A percentile compares a stretch with the other conserved stretches of the same genome.
Conservation (phyloP, 768 basidiomycete genomes). For the Hirschioporus abietinus region DNA sequence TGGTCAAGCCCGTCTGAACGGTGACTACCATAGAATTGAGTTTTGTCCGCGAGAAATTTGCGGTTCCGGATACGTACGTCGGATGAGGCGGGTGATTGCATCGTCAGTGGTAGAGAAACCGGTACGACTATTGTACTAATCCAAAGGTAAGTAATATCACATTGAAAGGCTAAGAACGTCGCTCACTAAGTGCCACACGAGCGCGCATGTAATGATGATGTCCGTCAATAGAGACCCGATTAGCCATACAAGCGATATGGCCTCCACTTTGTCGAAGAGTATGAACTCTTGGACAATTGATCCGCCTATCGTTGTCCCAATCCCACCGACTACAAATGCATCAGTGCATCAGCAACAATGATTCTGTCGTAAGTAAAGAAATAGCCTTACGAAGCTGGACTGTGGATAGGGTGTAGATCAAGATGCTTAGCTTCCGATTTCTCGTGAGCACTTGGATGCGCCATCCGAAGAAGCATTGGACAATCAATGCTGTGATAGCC, state of each 20-base stretch:
- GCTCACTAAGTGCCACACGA: slow-evolving; percentile 40
- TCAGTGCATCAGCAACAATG: neutral
- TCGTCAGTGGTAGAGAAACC: slow-evolving; percentile 38
- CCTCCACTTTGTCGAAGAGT: slow-evolving; percentile 29
- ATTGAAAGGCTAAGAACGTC: neutral
- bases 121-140: slow-evolving; percentile 16
- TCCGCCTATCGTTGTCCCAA: slow-evolving; percentile 28
- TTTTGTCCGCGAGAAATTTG: neutral
- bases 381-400: slow-evolving; percentile 20
- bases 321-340: slow-evolving; percentile 27
- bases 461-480: slow-evolving; percentile 46
- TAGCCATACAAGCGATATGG: slow-evolving; percentile 36
- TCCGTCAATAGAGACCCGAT: slow-evolving; percentile 36
- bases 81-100: slow-evolving; percentile 38
- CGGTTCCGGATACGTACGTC: slow-evolving; percentile 21
- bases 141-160: neutral
- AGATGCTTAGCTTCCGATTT: slow-evolving; percentile 20
- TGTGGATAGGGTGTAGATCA: slow-evolving; percentile 20
- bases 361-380: neutral
- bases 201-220: slow-evolving; percentile 34
- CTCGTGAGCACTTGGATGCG: slow-evolving; percentile 31
- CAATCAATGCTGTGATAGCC: slow-evolving; percentile 39
- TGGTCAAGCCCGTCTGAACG: slow-evolving; percentile 32
- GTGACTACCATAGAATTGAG: slow-evolving; percentile 22
- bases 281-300: slow-evolving; percentile 27